Conservation (phyloP, 2,329 filamentous ascomycete genomes). For the Pyrenophora seminiperda region DNA sequence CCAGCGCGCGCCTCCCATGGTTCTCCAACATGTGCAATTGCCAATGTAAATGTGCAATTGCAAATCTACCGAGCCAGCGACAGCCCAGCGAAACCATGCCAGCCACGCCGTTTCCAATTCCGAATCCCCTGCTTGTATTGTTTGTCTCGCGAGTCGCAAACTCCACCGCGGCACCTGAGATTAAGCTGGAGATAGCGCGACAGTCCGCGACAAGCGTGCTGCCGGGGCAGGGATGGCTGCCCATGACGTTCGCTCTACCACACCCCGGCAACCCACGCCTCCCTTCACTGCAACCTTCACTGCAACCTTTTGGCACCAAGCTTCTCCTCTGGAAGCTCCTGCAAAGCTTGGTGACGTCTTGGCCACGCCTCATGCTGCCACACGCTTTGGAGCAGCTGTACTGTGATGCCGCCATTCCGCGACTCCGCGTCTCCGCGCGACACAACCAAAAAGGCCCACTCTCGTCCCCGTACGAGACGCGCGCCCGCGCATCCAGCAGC, state of each 20-base stretch:
- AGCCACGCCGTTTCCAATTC: neutral
- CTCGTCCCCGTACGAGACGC: slow-evolving; percentile 10
- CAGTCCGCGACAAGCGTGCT: slow-evolving; percentile 16
- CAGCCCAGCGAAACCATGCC: neutral
- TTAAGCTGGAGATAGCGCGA: slow-evolving; percentile 32
- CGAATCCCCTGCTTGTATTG: neutral
- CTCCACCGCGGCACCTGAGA: slow-evolving; percentile 24
- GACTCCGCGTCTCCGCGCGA: too few relatives aligned
- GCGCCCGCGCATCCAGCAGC: slow-evolving; percentile 3
- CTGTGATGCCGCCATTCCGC: too few relatives aligned
- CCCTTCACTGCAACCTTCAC: slow-evolving; percentile 1
- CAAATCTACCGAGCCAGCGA: too few relatives aligned
- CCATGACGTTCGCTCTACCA: slow-evolving; percentile 16
- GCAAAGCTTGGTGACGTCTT: slow-evolving; percentile 12
- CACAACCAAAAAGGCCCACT: too few relatives aligned
- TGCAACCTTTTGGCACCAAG: slow-evolving; percentile 11
- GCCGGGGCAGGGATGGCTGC: slow-evolving; percentile 11
- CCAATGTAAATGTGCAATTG: too few relatives aligned
- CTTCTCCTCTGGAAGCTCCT: slow-evolving; percentile 3
- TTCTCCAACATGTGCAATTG: too few relatives aligned
- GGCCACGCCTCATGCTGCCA: slow-evolving; percentile 1
- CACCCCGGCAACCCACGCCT: slow-evolving; percentile 1
- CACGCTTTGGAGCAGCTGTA: too few relatives aligned
- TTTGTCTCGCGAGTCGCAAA: slow-evolving; percentile 18
- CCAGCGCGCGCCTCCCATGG: too few relatives aligned